Evolutionary conservation across 1,284 basidiomycete genomes (phyloP).

Genomic region (Leucoagaricus sp.): DNA sequence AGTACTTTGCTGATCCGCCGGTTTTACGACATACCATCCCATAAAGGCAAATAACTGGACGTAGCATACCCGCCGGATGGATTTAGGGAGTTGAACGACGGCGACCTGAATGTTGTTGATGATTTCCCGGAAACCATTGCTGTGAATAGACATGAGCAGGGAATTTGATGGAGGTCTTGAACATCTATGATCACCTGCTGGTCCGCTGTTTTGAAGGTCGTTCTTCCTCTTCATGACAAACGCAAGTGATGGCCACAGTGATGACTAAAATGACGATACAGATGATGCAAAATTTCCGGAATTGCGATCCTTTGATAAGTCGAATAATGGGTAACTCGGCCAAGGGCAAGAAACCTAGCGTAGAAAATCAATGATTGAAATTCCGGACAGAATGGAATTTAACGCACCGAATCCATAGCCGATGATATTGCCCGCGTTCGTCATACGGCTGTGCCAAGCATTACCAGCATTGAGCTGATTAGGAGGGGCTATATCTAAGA

Average conservation of each 20-base stretch:
- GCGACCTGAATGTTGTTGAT: conserved; percentile 77
- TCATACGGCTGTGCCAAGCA: conserved; percentile 98
- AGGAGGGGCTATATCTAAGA: conserved; percentile 87
- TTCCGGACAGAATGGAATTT: background rate
- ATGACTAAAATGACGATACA: conserved; percentile 77
- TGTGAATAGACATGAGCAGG: conserved; percentile 7
- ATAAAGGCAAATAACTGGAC: conserved; percentile 92
- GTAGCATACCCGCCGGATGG: conserved; percentile 86
- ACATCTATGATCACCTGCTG: conserved; percentile 9
- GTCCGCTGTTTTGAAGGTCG: conserved; percentile 43
- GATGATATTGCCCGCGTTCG: conserved; percentile 91
- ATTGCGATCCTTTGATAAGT: conserved; percentile 90
- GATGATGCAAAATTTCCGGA: conserved; percentile 93
- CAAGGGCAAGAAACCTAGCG: conserved; percentile 81
- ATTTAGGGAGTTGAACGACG: conserved; percentile 73
- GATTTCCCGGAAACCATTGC: conserved; percentile 60
- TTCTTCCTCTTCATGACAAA: conserved; percentile 76
- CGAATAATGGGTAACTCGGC: conserved; percentile 72
- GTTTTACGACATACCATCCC: conserved; percentile 66
- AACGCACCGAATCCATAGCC: conserved; percentile 84
- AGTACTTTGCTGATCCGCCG: background rate
- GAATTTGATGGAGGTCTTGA: background rate
- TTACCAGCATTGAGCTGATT: conserved; percentile 90
- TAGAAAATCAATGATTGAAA: conserved; percentile 7
- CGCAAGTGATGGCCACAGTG: conserved; percentile 89